Evolutionary conservation across 2,329 filamentous ascomycete species (phyloP), one percentile per base, ranked within the genome.

Genomic region (Xylaria arbuscula): DNA sequence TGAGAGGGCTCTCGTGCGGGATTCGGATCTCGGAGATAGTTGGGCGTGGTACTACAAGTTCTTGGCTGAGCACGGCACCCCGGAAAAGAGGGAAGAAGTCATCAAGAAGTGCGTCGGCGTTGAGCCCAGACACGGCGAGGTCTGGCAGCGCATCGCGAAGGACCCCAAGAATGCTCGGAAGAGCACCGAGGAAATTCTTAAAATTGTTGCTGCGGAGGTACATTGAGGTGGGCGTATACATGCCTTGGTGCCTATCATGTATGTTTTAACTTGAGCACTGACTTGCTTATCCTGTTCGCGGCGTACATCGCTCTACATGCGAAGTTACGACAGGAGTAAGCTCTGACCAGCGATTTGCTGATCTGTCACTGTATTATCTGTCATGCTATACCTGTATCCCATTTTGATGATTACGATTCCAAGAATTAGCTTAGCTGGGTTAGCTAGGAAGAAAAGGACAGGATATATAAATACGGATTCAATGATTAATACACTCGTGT

Each of bases 21-120:
- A 99, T 76, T 89, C 91, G 42, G 94, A 98, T 79, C 83, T 89
- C 59, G 96, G 96, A 59, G 97, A 99, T 82, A 92, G 90, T 11
- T 99, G 97, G 97, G 95, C 94, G 22, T 99, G 95, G 95, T 99
- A 98, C 80, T 96, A 94, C 80, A 94, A 95, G 80, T 99, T 98
- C 79, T 78, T 98, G 72, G 79, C 90, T 73, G 93, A 98, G 84
- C 94, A 99, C 81, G 97, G 96, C 10, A 98, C 94, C 5, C 91
- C 93, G 72, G 95, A 97, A 84, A 99, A 98, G 89, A 87, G 92
- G 76, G 88, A 85, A 36, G 96, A 98, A 77, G 91, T 98, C 38
- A 80, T 97, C 6, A 85, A 85, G 66, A 97, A 97, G 82, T 94
- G 93, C 74, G 85, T 92, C 38, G 82, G 91, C 57, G 94, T 90